Base-by-base conservation (phyloP, 495 filamentous ascomycete genomes). In the Platismatia glauca region DNA sequence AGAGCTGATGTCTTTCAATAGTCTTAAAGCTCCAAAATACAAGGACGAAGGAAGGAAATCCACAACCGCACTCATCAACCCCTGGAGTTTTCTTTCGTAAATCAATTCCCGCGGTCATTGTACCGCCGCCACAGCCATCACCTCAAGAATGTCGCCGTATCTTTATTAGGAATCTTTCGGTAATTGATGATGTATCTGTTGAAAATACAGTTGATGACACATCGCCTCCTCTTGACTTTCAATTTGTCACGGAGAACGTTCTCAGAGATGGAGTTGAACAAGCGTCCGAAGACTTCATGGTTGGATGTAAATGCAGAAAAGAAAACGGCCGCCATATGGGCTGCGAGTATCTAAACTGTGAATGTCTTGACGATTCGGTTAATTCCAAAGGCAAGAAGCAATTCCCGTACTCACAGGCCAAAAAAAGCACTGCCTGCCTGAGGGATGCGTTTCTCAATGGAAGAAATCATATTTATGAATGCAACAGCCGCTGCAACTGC, bases 401-500 rank as follows among this genome's bases (percentile, higher is more conserved):
- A 55, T 71, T 77, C 15, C 73, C 78, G 0, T 82, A 82, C 57
- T 59, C 67, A 0, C 20, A 57, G 15, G 64, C 65, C 1, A 57
- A 66, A 6, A 37, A 18, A 11, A 55, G 65, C 24, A 34, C 35
- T 9, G 35, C 58, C 6, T 68, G 66, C 44, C 58, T 71, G 2
- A 44, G 69, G 34, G 20, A 46, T n/a, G 55, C 53, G 1, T 64
- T 60, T 48, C 44, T 69, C 15, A 44, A 68, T 1, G 50, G 39
- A 13, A 55, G 69, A 13, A 55, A 66, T 39, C 68, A 71, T 65
- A 93, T 97, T 52, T 90, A 87, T 68, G 94, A 98, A 71, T 98
- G 94, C 71, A 90, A 89, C 68, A 68, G 73, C 0, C 78, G 75
- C 22, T 98, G 93, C 71, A 75, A 71, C 24, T 96, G 94, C 67